Evolutionary conservation across 2,329 filamentous ascomycete genomes (phyloP).

Genomic region (Seiridium cupressi): DNA sequence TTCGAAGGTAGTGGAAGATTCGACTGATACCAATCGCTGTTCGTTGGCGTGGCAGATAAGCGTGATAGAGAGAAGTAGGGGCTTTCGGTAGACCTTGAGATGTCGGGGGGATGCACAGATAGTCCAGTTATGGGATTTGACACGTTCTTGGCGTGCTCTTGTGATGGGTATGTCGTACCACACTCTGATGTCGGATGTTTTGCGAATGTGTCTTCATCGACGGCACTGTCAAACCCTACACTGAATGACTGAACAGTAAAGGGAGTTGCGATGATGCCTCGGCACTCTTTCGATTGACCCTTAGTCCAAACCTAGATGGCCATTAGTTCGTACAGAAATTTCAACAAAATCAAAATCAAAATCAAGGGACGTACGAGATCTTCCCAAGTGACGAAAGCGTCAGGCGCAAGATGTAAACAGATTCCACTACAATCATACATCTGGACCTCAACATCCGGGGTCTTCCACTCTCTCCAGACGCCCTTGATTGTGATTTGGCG

Average conservation of each 20-base stretch:
- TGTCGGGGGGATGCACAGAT: conserved; percentile 40
- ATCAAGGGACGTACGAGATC: conserved; percentile 37
- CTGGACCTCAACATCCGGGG: conserved; percentile 37
- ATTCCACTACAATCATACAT: conserved; percentile 42
- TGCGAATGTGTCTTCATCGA: conserved; percentile 13
- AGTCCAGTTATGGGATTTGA: conserved; percentile 49
- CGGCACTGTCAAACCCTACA: conserved; percentile 35
- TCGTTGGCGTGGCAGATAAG: conserved; percentile 49
- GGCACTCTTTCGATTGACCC: conserved; percentile 36
- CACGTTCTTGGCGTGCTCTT: conserved; percentile 24
- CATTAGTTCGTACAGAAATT: conserved; percentile 10
- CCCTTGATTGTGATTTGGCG: conserved; percentile 42
- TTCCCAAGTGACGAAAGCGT: conserved; percentile 57
- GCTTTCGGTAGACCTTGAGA: conserved; percentile 24
- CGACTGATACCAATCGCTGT: conserved; percentile 52
- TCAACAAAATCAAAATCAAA: no score
- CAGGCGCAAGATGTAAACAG: conserved; percentile 48
- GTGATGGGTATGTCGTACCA: conserved; percentile 40
- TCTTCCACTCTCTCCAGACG: conserved; percentile 30
- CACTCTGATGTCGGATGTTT: conserved; percentile 43
- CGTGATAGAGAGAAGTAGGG: conserved; percentile 53
- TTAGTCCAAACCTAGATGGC: conserved; percentile 39
- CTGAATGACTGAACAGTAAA: conserved; percentile 50
- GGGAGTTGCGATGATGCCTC: conserved; percentile 55
- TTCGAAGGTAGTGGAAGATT: conserved; percentile 34